A percentile compares a stretch with the other conserved stretches of the same genome.
Conservation (phyloP, 2,329 filamentous ascomycete genomes). For the Fusarium chuoi region DNA sequence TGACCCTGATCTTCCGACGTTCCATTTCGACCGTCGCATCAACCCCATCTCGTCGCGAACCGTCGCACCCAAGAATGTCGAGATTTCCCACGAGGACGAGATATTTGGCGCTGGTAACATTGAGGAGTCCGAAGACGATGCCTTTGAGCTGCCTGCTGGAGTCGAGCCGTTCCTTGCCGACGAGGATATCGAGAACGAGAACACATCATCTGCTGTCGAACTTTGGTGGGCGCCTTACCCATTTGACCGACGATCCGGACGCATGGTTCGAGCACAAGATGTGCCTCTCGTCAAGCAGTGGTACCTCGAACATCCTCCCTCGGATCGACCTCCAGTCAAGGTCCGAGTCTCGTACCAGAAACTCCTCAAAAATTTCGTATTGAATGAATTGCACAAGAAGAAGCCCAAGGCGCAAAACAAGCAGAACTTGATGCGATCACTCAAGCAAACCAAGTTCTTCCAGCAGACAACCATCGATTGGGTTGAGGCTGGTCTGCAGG, state of each 20-base stretch:
- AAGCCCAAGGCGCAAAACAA: slow-evolving; percentile 95
- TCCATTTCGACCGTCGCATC: slow-evolving; percentile 97
- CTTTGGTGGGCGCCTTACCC: slow-evolving; percentile 99
- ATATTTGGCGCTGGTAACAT: slow-evolving; percentile 86
- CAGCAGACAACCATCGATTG: slow-evolving; percentile 99
- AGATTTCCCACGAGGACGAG: slow-evolving; percentile 90
- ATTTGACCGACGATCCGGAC: slow-evolving; percentile 91
- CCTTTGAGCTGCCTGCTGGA: slow-evolving; percentile 82
- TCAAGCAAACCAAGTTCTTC: slow-evolving; percentile 99
- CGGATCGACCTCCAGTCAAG: slow-evolving; percentile 88
- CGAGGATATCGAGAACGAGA: slow-evolving; percentile 86
- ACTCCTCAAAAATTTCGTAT: slow-evolving; percentile 91
- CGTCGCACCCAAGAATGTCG: slow-evolving; percentile 94
- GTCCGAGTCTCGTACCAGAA: slow-evolving; percentile 99
- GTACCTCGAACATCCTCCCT: slow-evolving; percentile 95
- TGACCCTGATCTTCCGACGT: slow-evolving; percentile 89
- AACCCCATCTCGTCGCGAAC: slow-evolving; percentile 97
- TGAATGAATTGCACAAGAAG: slow-evolving; percentile 97
- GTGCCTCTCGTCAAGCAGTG: slow-evolving; percentile 97
- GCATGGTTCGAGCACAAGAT: slow-evolving; percentile 96
- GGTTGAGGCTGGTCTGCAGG: slow-evolving; percentile 98
- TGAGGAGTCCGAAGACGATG: slow-evolving; percentile 78
- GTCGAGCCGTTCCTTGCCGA: slow-evolving; percentile 90
- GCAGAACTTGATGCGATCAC: slow-evolving; percentile 86
- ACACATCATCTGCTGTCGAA: slow-evolving; percentile 90